phyloP scores from a whole-genome alignment of 345 rosid species.

The Raphanus raphanistrum region DNA sequence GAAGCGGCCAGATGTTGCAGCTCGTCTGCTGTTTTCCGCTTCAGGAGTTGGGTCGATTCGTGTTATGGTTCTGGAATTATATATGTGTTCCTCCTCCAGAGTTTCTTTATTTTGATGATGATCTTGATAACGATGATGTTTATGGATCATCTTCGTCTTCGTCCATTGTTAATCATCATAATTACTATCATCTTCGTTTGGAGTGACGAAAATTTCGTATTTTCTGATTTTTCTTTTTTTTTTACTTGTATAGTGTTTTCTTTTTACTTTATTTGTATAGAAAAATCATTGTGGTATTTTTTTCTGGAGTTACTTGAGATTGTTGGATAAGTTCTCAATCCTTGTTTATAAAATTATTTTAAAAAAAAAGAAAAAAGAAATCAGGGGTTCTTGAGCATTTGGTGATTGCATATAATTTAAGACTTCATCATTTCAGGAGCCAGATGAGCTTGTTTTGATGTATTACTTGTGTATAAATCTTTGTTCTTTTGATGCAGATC shows the following conservation, averaged over 20 bases:
- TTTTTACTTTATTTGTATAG: not conserved
- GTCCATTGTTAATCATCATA: not conserved
- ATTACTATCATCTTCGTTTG: not conserved
- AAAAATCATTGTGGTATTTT: not conserved
- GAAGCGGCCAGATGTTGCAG: slow-evolving; percentile 58
- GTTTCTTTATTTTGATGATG: slow-evolving; percentile 13
- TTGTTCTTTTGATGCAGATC: not conserved
- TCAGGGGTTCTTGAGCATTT: not conserved
- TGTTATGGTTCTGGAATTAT: slow-evolving; percentile 65
- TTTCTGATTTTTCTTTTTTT: not conserved
- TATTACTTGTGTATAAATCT: not conserved
- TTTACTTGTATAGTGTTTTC: slow-evolving; percentile 17
- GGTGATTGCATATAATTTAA: not conserved
- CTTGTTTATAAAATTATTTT: not conserved
- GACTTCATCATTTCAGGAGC: not conserved
- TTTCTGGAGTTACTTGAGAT: not conserved
- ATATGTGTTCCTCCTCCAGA: slow-evolving; percentile 67
- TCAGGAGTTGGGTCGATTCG: slow-evolving; percentile 66
- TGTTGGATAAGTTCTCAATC: slow-evolving; percentile 5
- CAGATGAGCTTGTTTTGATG: slow-evolving; percentile 10
- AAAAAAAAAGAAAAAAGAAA: too few relatives aligned
- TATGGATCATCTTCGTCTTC: not conserved
- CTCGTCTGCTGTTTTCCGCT: slow-evolving; percentile 72
- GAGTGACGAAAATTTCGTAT: not conserved
- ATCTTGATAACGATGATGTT: not conserved